A percentile compares a stretch with the other conserved stretches of the same genome.
Conservation (phyloP, 2,329 filamentous ascomycete genomes). For the Proliferodiscus dingleyae region DNA sequence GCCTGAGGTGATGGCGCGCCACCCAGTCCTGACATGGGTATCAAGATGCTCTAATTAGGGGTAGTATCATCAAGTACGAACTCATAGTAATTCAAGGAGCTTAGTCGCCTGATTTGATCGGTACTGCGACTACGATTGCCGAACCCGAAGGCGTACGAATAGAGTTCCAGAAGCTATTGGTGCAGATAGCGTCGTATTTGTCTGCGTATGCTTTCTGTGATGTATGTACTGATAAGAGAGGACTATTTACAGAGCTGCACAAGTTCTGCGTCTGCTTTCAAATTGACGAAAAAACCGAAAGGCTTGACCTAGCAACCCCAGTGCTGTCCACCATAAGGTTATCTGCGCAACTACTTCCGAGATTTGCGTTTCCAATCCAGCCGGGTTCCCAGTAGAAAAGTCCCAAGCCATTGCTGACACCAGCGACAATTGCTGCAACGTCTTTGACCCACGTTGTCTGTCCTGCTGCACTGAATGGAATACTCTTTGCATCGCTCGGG, state of each 20-base stretch:
- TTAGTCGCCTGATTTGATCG: no score
- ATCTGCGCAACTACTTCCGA: conserved; percentile 61
- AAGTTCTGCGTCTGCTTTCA: not conserved
- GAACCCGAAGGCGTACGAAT: no score
- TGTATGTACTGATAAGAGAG: no score
- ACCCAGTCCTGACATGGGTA: not conserved
- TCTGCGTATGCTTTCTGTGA: no score
- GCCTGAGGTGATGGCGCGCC: conserved; percentile 36
- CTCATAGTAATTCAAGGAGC: no score
- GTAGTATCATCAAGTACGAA: no score
- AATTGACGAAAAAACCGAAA: conserved; percentile 46
- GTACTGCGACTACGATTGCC: no score
- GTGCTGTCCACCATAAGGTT: conserved; percentile 57
- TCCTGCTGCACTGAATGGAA: conserved; percentile 59
- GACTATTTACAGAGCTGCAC: no score
- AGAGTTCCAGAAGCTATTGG: no score
- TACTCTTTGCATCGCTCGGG: conserved; percentile 52
- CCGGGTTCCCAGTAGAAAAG: conserved; percentile 72
- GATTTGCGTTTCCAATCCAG: conserved; percentile 60
- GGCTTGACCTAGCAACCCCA: conserved; percentile 51
- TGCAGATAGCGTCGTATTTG: no score
- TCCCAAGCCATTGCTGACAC: conserved; percentile 50
- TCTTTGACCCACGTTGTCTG: conserved; percentile 58
- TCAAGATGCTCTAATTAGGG: not conserved
- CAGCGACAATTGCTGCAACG: conserved; percentile 52